Conservation (phyloP, 345 rosid genomes). For the Corchorus capsularis region DNA sequence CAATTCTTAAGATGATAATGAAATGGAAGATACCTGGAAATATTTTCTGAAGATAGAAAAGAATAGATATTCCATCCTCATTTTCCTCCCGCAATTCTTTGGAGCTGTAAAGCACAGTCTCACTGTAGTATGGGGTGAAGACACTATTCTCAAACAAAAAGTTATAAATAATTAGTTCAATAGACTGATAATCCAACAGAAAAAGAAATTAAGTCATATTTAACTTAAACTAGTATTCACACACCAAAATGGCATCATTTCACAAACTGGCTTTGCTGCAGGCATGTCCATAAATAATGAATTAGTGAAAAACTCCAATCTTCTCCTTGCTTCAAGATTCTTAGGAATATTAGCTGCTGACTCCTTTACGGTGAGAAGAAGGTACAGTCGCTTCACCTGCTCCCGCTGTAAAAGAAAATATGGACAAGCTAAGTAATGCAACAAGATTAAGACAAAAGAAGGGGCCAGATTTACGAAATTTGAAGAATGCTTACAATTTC, state of each 20-base stretch:
- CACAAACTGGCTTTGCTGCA: slow-evolving; percentile 77
- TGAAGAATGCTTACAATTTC: slow-evolving; percentile 66
- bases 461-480: background rate
- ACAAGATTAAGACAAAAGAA: slow-evolving; percentile 22
- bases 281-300: slow-evolving; percentile 98
- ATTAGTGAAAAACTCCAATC: slow-evolving; percentile 85
- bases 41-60: slow-evolving; percentile 98
- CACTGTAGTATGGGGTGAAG: slow-evolving; percentile 99
- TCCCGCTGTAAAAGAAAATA: slow-evolving; percentile 63
- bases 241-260: slow-evolving; percentile 90
- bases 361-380: slow-evolving; percentile 96
- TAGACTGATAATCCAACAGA: background rate
- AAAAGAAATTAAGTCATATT: slow-evolving; percentile 5
- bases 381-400: slow-evolving; percentile 91
- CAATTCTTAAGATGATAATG: slow-evolving; percentile 13
- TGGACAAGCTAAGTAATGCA: slow-evolving; percentile 20
- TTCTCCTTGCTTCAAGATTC: slow-evolving; percentile 98
- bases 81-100: slow-evolving; percentile 87
- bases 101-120: slow-evolving; percentile 94
- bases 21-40: slow-evolving; percentile 69
- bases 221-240: slow-evolving; percentile 6
- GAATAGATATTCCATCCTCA: slow-evolving; percentile 97
- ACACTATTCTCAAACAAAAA: slow-evolving; percentile 54
- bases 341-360: slow-evolving; percentile 92
- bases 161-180: slow-evolving; percentile 16